Evolutionary conservation across 305 asterid species (phyloP).

Genomic region (Solanum chacoense): DNA sequence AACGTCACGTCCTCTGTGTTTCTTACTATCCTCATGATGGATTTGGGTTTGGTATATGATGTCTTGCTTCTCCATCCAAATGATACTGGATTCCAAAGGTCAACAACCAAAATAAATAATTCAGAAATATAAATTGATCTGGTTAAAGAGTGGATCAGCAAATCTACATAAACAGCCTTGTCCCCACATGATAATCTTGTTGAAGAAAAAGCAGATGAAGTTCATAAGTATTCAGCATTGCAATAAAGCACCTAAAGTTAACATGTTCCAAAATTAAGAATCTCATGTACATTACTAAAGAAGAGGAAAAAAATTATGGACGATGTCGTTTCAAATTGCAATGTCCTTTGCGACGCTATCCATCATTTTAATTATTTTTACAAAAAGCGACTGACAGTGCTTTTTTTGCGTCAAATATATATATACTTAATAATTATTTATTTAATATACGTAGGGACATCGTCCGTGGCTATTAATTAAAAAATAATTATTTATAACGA

Average conservation of each 20-base stretch:
- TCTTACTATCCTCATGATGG: background rate
- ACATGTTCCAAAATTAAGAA: background rate
- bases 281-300: background rate
- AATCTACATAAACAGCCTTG: background rate
- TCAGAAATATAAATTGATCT: background rate
- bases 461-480: background rate
- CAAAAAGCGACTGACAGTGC: background rate
- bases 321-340: background rate
- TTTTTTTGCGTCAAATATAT: too few species aligned
- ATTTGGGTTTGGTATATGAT: background rate
- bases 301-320: background rate
- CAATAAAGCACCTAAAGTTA: background rate
- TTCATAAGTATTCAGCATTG: background rate
- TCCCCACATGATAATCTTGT: background rate
- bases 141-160: background rate
- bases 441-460: background rate
- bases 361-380: too few species aligned
- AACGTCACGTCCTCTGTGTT: background rate
- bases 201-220: background rate
- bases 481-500: background rate
- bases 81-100: background rate
- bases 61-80: slow-evolving; percentile 1
- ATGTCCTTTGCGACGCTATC: background rate
- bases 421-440: background rate
- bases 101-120: background rate